A percentile compares a stretch with the other conserved stretches of the same genome.
Conservation (phyloP, 2,329 filamentous ascomycete genomes). For the Xylaria sp. region DNA sequence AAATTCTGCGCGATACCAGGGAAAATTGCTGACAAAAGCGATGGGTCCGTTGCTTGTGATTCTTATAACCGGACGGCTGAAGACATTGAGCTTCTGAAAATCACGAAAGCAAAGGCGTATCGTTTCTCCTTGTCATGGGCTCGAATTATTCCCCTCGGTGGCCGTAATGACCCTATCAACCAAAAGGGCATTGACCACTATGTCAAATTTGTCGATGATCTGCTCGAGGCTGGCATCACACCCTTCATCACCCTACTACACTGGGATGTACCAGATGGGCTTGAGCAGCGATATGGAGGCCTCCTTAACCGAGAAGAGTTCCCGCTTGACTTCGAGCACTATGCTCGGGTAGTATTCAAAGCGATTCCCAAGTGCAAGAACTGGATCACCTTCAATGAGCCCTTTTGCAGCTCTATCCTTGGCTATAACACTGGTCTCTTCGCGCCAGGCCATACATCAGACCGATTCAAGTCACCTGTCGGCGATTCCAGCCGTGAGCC, state of each 20-base stretch:
- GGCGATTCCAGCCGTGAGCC: constrained; percentile 79
- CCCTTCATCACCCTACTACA: constrained; percentile 86
- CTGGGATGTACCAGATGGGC: constrained; percentile 82
- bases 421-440: constrained; percentile 80
- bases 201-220: constrained; percentile 76
- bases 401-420: constrained; percentile 82
- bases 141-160: constrained; percentile 84
- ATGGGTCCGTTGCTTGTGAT: constrained; percentile 81
- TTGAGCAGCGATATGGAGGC: constrained; percentile 82
- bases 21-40: constrained; percentile 80
- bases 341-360: constrained; percentile 77
- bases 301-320: constrained; percentile 83
- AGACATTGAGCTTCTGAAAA: constrained; percentile 79
- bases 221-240: constrained; percentile 75
- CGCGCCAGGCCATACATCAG: constrained; percentile 81
- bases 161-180: constrained; percentile 82
- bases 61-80: constrained; percentile 80
- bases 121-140: constrained; percentile 88
- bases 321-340: constrained; percentile 79
- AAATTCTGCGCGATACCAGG: constrained; percentile 81
- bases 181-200: constrained; percentile 79
- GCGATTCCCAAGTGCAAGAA: constrained; percentile 78
- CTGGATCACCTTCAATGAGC: constrained; percentile 93
- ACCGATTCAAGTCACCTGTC: constrained; percentile 70
- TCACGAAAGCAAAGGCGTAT: constrained; percentile 74